Base-by-base conservation (phyloP, 768 basidiomycete species). In the Amanita subjunquillea region DNA sequence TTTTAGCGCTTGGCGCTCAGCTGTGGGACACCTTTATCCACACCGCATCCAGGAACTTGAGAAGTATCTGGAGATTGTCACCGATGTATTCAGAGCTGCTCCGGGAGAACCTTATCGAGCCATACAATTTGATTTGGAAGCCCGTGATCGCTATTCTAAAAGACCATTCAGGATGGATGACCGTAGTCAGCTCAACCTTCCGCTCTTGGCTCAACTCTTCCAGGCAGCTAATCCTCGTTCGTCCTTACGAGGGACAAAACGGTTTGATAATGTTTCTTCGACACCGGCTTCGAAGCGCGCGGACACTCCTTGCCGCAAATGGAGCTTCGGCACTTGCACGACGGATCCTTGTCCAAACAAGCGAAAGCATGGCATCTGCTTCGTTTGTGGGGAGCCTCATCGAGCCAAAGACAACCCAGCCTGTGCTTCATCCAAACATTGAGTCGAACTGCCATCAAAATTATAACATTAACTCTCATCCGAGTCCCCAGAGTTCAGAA, bases 1-100 rank as follows among this genome's bases (percentile, higher is more conserved):
- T 13, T 60, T 57, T 34, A 54, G 45, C n/a, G 54, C 57, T 0
- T 60, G 57, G 59, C 17, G 22, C 4, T 34, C 36, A 0, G 59
- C 39, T 5, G 53, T 58, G 22, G 29, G 20, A 1, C 17, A 52
- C 10, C 51, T 59, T 22, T 59, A 54, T 32, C 51, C 52, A 8
- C 58, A 59, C 30, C 56, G 45, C 2, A 20, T 17, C 1, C 44
- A 7, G 3, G 54, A 59, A 41, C 50, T 57, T 1, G 23, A 23
- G 15, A 41, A 23, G 1, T 57, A 59, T 37, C 40, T 46, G 13
- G 36, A 54, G 37, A 20, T 54, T 20, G 52, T 57, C 10, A 49
- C 41, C 2, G 52, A 56, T 12, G n/a, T 59, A 1, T 59, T 55
- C 36, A 43, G 41, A 5, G 43, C 51, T n/a, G 49, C 44, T 5